Base-by-base conservation (phyloP, 192 early-diverging fungal genomes). In the Gonapodya prolifera region DNA sequence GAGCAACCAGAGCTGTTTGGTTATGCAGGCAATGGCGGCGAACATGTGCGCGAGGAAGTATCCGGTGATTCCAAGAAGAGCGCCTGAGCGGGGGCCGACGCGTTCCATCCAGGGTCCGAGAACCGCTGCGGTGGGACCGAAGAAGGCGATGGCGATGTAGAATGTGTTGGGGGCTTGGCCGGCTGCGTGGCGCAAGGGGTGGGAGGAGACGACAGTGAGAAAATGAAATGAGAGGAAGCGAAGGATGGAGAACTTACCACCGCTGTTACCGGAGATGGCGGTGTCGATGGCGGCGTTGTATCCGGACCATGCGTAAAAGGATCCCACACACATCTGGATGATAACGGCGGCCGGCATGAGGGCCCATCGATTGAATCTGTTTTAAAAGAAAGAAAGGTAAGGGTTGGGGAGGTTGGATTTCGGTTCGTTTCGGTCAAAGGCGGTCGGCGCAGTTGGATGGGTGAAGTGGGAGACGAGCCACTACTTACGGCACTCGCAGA, bases 221-320 rank as follows among this genome's bases (percentile, higher is more conserved):
- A n/a, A n/a, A n/a, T n/a, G n/a, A n/a, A n/a, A n/a, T n/a, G n/a
- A n/a, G n/a, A n/a, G n/a, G n/a, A n/a, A n/a, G n/a, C n/a, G n/a
- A n/a, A n/a, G n/a, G n/a, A n/a, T n/a, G n/a, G n/a, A n/a, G n/a
- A n/a, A n/a, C n/a, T n/a, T n/a, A n/a, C n/a, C n/a, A n/a, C n/a
- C n/a, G n/a, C n/a, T 77, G 71, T 81, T 79, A 16, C 82, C 69
- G 13, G 80, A 77, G 0, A 89, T 76, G 1, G 78, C 78, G 16
- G 70, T 82, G 75, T 89, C 88, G 78, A 91, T 89, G 61, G 87
- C 82, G 1, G 76, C 82, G 79, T 91, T 89, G 79, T 88, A 89
- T 34, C 89, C 86, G 1, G 87, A 89, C 88, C 88, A 91, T 0
- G 89, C 88, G 35, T 91, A 91, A 0, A 91, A 80, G 0, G 89